phyloP scores from a whole-genome alignment of 2,329 filamentous ascomycete species.

The Dothidotthia symphoricarpi region DNA sequence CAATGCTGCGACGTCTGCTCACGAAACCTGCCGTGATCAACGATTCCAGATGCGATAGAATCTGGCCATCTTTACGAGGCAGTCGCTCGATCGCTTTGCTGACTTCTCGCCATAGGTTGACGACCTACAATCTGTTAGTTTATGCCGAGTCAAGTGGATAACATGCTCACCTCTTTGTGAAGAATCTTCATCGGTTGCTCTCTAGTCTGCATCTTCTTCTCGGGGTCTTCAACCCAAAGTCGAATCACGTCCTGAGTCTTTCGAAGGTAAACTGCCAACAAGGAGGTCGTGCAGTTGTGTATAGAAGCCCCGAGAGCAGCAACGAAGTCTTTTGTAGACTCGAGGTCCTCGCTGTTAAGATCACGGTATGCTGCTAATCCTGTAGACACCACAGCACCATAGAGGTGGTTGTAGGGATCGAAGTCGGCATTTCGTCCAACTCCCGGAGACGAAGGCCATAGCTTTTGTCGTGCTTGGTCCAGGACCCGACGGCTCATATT shows the following conservation, averaged over 20 bases:
- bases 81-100: constrained; percentile 56
- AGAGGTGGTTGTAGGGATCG: constrained; percentile 66
- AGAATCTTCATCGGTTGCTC: constrained; percentile 20
- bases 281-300: constrained; percentile 42
- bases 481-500: constrained; percentile 50
- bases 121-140: constrained; percentile 30
- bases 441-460: constrained; percentile 60
- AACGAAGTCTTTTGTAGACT: constrained; percentile 51
- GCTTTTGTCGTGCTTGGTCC: constrained; percentile 62
- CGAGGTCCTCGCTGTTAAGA: constrained; percentile 41
- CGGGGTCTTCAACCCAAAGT: constrained; percentile 62
- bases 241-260: constrained; percentile 62
- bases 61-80: constrained; percentile 56
- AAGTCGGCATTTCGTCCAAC: constrained; percentile 39
- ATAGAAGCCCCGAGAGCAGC: constrained; percentile 50
- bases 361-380: constrained; percentile 57
- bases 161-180: constrained; percentile 29
- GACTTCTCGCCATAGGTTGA: constrained; percentile 45
- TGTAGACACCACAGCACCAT: constrained; percentile 57
- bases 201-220: constrained; percentile 32
- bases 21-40: constrained; percentile 55
- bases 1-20: constrained; percentile 52
- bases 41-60: constrained; percentile 55
- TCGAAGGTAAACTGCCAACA: constrained; percentile 57
- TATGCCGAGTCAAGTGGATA: neutral